Evolutionary conservation across 495 filamentous ascomycete species (phyloP).

Genomic region (Neurospora sp.): DNA sequence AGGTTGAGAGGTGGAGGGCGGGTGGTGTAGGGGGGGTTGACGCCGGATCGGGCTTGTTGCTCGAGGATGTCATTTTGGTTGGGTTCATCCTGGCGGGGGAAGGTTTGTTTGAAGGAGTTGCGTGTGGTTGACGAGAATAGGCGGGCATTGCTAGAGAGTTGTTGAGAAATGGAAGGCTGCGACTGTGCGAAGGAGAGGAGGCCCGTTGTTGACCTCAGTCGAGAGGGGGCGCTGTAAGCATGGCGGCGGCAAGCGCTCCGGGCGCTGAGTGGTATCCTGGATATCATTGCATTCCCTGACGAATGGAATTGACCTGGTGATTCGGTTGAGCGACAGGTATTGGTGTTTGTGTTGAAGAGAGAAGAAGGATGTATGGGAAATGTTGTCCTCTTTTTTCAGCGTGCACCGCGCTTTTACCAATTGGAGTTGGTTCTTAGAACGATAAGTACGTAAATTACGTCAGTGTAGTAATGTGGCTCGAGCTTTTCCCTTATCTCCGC

Average conservation of each 20-base stretch:
- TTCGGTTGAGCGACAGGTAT: neutral
- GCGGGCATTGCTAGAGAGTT: neutral
- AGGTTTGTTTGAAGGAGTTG: neutral
- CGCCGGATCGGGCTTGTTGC: conserved; percentile 9
- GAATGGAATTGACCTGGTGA: neutral
- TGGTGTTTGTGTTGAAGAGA: neutral
- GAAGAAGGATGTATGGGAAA: neutral
- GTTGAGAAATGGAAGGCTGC: neutral
- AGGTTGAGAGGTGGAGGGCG: conserved; percentile 48
- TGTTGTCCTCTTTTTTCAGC: neutral
- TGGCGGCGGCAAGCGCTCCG: neutral
- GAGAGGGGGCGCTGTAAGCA: neutral
- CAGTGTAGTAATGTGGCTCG: neutral
- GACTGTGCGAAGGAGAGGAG: neutral
- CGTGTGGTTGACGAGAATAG: neutral
- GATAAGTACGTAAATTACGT: neutral
- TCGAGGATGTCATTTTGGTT: neutral
- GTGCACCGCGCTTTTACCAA: neutral
- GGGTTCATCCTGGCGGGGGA: neutral
- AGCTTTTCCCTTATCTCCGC: neutral
- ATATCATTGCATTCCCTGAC: conserved; percentile 6
- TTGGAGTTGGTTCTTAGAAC: neutral
- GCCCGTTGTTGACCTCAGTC: neutral
- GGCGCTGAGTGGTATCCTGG: neutral
- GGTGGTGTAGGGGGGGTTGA: conserved; percentile 52